Evolutionary conservation across 2,329 filamentous ascomycete genomes (phyloP).

Genomic region (Xylariomycetidae sp.): DNA sequence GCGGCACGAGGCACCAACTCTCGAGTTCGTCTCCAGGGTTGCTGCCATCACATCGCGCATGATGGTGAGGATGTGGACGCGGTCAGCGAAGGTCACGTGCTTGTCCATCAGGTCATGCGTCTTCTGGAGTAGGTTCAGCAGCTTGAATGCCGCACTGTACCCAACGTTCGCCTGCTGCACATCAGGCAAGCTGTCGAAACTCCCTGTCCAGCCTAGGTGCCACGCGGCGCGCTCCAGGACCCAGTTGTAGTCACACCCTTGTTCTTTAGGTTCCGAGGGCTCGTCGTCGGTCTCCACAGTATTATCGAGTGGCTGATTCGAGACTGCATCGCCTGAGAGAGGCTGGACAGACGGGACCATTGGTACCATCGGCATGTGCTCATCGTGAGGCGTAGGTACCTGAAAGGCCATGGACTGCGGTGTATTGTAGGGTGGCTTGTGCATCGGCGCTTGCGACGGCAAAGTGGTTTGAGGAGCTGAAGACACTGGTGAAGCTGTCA

Average conservation of each 20-base stretch:
- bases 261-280: conserved; percentile 7
- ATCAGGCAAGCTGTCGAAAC: conserved; percentile 9
- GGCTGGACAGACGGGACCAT: too few relatives aligned
- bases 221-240: conserved; percentile 11
- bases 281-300: too few relatives aligned
- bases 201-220: conserved; percentile 14
- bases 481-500: background rate
- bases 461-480: background rate
- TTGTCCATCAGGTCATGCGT: conserved; percentile 9
- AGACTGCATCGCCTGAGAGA: too few relatives aligned
- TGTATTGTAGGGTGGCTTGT: too few relatives aligned
- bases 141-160: conserved; percentile 7
- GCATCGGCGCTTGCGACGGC: too few relatives aligned
- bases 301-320: too few relatives aligned
- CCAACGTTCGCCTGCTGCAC: conserved; percentile 8
- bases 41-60: conserved; percentile 16
- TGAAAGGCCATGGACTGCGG: too few relatives aligned
- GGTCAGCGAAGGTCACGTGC: conserved; percentile 11
- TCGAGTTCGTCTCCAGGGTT: conserved; percentile 10
- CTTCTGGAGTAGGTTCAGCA: conserved; percentile 14
- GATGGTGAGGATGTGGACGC: conserved; percentile 16
- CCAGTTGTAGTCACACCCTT: conserved; percentile 11
- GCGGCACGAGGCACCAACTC: conserved; percentile 9
- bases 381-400: too few relatives aligned
- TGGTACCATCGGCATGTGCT: too few relatives aligned